phyloP scores from a whole-genome alignment of 371 early-diverging fungal species.

The Saksenaea vasiformis region DNA sequence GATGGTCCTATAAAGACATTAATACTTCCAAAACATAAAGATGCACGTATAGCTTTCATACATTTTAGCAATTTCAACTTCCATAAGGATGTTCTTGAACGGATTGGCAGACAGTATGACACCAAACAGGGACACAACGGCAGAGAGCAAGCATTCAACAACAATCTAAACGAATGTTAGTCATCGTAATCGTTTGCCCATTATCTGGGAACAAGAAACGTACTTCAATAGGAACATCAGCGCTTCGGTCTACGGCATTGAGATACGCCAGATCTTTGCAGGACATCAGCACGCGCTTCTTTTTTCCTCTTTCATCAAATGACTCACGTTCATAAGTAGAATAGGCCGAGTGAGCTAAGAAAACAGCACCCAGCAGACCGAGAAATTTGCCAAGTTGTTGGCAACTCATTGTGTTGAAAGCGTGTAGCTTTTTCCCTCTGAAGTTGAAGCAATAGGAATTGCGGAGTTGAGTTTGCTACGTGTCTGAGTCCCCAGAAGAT shows the following conservation, averaged over 20 bases:
- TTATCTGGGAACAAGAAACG: background rate
- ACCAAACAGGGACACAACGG: slow-evolving; percentile 40
- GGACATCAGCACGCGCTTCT: background rate
- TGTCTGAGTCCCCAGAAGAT: too few species aligned
- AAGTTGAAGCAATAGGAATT: too few species aligned
- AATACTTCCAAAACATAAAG: background rate
- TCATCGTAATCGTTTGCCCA: background rate
- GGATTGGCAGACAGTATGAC: slow-evolving; percentile 54
- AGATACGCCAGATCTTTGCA: slow-evolving; percentile 65
- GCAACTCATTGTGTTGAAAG: slow-evolving; percentile 23
- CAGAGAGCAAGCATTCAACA: slow-evolving; percentile 41
- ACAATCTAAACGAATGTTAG: slow-evolving; percentile 26
- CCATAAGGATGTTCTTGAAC: slow-evolving; percentile 64
- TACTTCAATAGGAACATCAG: slow-evolving; percentile 66
- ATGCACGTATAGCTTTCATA: background rate
- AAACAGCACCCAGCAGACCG: slow-evolving; percentile 53
- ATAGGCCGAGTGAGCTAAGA: slow-evolving; percentile 66
- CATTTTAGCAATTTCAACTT: slow-evolving; percentile 65
- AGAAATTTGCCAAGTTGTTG: slow-evolving; percentile 45
- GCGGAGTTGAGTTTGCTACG: too few species aligned
- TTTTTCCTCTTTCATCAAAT: background rate
- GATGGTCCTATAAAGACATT: slow-evolving; percentile 51
- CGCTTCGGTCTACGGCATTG: slow-evolving; percentile 63
- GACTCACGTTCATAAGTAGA: slow-evolving; percentile 72
- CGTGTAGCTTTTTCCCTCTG: too few species aligned